Conservation (phyloP, 495 filamentous ascomycete genomes). For the Aspergillus hancockii region DNA sequence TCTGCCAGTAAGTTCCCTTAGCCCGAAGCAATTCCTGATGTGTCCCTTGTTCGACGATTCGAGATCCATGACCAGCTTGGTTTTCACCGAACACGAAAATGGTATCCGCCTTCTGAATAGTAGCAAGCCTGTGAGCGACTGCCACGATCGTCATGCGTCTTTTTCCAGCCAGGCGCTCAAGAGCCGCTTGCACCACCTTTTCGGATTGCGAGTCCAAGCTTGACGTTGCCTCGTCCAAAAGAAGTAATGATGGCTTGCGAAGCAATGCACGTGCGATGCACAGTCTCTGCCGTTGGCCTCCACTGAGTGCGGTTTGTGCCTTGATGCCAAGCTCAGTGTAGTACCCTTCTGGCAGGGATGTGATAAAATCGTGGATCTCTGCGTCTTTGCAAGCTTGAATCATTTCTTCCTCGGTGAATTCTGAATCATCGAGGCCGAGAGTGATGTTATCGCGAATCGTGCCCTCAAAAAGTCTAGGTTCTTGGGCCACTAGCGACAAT, state of each 20-base stretch:
- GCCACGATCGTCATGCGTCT: slow-evolving; percentile 61
- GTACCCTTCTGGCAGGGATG: slow-evolving; percentile 50
- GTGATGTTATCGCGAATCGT: slow-evolving; percentile 63
- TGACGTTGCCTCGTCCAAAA: slow-evolving; percentile 74
- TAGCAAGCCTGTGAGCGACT: slow-evolving; percentile 69
- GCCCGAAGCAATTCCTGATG: slow-evolving; percentile 29
- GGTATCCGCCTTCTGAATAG: slow-evolving; percentile 69
- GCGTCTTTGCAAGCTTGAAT: slow-evolving; percentile 54
- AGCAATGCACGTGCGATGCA: slow-evolving; percentile 70
- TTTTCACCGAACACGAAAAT: slow-evolving; percentile 67
- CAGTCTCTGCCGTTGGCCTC: slow-evolving; percentile 71
- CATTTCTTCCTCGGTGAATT: slow-evolving; percentile 49
- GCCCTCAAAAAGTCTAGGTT: slow-evolving; percentile 62
- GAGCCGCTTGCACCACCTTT: slow-evolving; percentile 63
- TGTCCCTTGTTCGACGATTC: slow-evolving; percentile 26
- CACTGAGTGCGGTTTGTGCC: slow-evolving; percentile 59
- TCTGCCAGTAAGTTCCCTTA: slow-evolving; percentile 36
- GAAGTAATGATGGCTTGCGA: slow-evolving; percentile 60
- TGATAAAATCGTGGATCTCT: slow-evolving; percentile 60
- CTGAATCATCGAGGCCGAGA: slow-evolving; percentile 53
- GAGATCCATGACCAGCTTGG: slow-evolving; percentile 18
- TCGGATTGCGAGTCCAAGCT: slow-evolving; percentile 69
- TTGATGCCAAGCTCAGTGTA: slow-evolving; percentile 26
- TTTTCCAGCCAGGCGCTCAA: slow-evolving; percentile 57
- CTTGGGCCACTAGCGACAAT: slow-evolving; percentile 63